Evolutionary conservation across 805 yeast species (phyloP), one percentile per base, ranked within the genome.

Genomic region (Kuraishia hungarica): DNA sequence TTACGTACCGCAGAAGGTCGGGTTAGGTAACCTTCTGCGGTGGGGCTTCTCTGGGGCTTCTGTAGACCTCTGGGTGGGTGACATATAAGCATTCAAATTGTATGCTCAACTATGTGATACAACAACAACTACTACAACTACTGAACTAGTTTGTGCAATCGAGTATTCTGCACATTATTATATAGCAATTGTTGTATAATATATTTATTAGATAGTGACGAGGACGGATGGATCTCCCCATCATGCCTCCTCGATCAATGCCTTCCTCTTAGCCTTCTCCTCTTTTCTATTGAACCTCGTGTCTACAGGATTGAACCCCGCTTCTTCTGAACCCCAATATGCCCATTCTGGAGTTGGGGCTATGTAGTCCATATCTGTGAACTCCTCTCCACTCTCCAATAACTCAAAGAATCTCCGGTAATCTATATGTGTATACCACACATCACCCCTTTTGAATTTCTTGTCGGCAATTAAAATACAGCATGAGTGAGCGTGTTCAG

Each of bases 401-500:
- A 91, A 72, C 63, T 84, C 79, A 64, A 91, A 92, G 67, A 86
- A 91, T 57, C 73, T 82, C 2, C 81, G 79, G 66, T 91, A 92
- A 68, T 91, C 87, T 54, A 91, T 91, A 67, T 91, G 97, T 1
- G 97, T 91, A 67, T 82, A 79, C 97, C 97, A 91, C 60, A 78
- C 81, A 39, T 79, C 85, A 64, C 86, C 70, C 56, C 84, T 83
- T 59, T 81, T 75, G 75, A 90, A 91, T 63, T 83, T 82, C 47
- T 74, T 75, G 60, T 86, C 86, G 0, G 96, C 97, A 62, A 92
- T 81, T 60, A 91, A 74, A 20, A 92, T 86, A 73, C 97, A 92
- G 71, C 97, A 92, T 2, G 96, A 87, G 67, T 91, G 97, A 0
- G 97, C 96, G 68, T 91, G 97, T 68, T 92, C 97, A 0, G 97